Evolutionary conservation across 1,284 basidiomycete genomes (phyloP).

Genomic region (Singerocomus inundabilis): DNA sequence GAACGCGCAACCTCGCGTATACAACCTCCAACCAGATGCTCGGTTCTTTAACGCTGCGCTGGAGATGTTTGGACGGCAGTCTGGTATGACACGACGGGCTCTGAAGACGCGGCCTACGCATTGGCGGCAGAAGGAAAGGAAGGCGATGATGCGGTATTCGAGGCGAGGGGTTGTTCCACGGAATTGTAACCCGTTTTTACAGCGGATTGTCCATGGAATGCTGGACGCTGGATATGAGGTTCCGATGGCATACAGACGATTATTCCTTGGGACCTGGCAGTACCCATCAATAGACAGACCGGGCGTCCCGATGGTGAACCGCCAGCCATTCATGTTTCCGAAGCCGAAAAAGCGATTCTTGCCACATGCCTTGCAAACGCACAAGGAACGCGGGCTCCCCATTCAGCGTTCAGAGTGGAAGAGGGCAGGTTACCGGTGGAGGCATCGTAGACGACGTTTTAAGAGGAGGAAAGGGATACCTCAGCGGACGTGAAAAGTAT

Average conservation of each 20-base stretch:
- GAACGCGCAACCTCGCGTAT: conserved; percentile 18
- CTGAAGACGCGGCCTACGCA: conserved; percentile 21
- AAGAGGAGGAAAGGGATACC: not conserved
- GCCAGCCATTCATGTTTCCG: conserved; percentile 38
- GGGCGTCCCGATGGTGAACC: conserved; percentile 8
- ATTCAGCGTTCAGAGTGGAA: conserved; percentile 31
- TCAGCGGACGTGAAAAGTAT: conserved; percentile 24
- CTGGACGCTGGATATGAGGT: conserved; percentile 43
- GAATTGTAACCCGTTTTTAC: conserved; percentile 41
- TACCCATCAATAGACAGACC: conserved; percentile 18
- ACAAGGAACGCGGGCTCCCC: conserved; percentile 43
- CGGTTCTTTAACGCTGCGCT: conserved; percentile 68
- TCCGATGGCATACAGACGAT: conserved; percentile 44
- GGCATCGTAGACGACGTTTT: conserved; percentile 13
- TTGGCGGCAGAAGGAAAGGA: conserved; percentile 33
- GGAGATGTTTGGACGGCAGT: conserved; percentile 42
- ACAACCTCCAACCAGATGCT: conserved; percentile 52
- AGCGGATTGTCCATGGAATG: conserved; percentile 48
- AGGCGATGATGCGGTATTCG: conserved; percentile 27
- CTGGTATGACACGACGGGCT: conserved; percentile 29
- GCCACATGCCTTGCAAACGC: conserved; percentile 31
- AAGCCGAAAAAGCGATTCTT: conserved; percentile 18
- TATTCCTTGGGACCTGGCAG: conserved; percentile 42
- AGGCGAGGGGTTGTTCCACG: conserved; percentile 21
- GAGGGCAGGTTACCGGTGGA: conserved; percentile 17